Evolutionary conservation across 371 early-diverging fungal genomes (phyloP).

Genomic region (Mortierella sp.): DNA sequence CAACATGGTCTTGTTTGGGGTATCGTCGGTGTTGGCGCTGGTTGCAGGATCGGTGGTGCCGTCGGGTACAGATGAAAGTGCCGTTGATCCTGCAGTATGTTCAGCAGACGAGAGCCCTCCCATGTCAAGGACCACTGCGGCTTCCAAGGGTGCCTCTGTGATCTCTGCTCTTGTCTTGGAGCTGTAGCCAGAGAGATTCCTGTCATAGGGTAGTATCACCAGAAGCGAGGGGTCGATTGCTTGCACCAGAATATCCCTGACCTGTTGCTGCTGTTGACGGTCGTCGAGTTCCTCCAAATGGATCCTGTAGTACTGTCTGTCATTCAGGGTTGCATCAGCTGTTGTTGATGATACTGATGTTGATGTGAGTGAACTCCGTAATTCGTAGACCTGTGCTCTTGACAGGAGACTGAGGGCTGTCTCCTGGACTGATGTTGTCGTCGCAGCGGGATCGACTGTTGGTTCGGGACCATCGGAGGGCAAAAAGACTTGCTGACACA

Average conservation of each 20-base stretch:
- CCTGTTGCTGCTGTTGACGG: background rate
- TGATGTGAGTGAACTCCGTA: slow-evolving; percentile 3
- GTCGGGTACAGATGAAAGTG: background rate
- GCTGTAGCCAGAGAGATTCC: slow-evolving; percentile 41
- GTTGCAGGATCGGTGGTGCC: background rate
- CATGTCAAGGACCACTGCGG: slow-evolving; percentile 42
- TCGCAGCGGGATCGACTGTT: background rate
- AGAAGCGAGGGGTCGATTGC: slow-evolving; percentile 26
- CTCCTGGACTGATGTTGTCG: slow-evolving; percentile 23
- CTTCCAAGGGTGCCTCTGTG: slow-evolving; percentile 21
- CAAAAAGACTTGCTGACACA: slow-evolving; percentile 44
- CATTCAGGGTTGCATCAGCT: background rate
- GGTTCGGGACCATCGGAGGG: background rate
- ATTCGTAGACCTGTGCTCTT: slow-evolving; percentile 40
- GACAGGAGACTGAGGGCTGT: slow-evolving; percentile 39
- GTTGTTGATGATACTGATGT: background rate
- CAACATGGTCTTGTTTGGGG: slow-evolving; percentile 30
- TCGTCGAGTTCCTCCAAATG: slow-evolving; percentile 40
- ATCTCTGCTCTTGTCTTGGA: slow-evolving; percentile 34
- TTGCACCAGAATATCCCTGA: slow-evolving; percentile 18
- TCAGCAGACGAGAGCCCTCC: slow-evolving; percentile 5
- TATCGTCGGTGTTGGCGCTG: background rate
- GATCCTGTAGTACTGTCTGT: slow-evolving; percentile 38
- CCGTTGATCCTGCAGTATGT: background rate
- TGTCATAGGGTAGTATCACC: slow-evolving; percentile 40